Conservation (phyloP, 768 basidiomycete species). For the Serendipita sp. region DNA sequence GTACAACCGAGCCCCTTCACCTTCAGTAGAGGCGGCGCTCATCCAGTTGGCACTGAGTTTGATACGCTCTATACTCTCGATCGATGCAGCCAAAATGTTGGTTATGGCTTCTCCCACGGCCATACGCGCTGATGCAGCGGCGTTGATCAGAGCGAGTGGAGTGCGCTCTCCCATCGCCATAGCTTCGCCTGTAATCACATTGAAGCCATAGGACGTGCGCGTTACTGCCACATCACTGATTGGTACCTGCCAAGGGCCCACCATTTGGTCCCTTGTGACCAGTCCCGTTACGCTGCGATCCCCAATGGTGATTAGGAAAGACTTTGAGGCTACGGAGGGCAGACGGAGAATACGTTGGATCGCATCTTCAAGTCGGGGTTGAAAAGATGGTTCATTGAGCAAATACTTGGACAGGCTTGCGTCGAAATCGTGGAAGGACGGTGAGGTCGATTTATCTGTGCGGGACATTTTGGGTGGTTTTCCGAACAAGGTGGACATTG, state of each 20-base stretch:
- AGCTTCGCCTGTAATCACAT: conserved; percentile 70
- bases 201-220: conserved; percentile 85
- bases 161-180: conserved; percentile 99
- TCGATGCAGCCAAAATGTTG: conserved; percentile 71
- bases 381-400: conserved; percentile 26
- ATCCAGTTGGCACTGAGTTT: conserved; percentile 99
- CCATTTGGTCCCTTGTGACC: conserved; percentile 95
- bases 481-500: conserved; percentile 92
- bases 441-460: conserved; percentile 37
- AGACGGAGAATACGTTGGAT: conserved; percentile 72
- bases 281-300: conserved; percentile 90
- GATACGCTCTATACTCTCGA: conserved; percentile 52
- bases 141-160: conserved; percentile 71
- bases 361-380: conserved; percentile 39
- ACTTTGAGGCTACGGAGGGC: conserved; percentile 87
- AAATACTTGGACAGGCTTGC: conserved; percentile 43
- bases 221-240: conserved; percentile 96
- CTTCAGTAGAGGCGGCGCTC: conserved; percentile 80
- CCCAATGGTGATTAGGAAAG: conserved; percentile 97
- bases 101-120: conserved; percentile 88
- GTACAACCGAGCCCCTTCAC: conserved; percentile 82
- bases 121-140: conserved; percentile 89
- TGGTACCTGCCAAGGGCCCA: conserved; percentile 96
- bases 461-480: conserved; percentile 88
- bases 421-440: conserved; percentile 45